Evolutionary conservation across 495 filamentous ascomycete species (phyloP).

Genomic region (Apiosordaria backusii): DNA sequence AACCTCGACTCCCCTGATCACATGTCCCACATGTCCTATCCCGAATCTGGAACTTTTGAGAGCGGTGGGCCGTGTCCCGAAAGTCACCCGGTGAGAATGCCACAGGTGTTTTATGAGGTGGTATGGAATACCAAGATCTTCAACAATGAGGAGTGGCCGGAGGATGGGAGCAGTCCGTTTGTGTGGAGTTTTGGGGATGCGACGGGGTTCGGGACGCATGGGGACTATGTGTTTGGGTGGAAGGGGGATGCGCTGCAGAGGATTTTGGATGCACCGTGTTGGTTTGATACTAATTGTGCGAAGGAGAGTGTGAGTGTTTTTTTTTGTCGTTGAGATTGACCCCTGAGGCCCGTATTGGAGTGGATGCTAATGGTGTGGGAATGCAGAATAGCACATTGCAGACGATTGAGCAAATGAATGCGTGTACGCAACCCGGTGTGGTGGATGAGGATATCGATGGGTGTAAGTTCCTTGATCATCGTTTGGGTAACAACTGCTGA

Average conservation of each 20-base stretch:
- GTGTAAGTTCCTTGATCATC: constrained; percentile 34
- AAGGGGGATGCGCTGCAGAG: constrained; percentile 41
- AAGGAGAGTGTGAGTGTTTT: neutral
- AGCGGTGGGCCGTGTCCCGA: constrained; percentile 42
- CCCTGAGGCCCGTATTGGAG: neutral
- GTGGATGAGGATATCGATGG: constrained; percentile 43
- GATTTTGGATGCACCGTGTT: constrained; percentile 41
- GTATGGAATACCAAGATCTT: constrained; percentile 48
- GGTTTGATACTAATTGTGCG: constrained; percentile 43
- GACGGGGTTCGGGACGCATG: constrained; percentile 18
- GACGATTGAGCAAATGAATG: constrained; percentile 36
- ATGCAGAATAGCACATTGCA: constrained; percentile 37
- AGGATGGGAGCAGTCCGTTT: constrained; percentile 39
- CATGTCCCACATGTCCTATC: constrained; percentile 49
- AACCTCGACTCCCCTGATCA: constrained; percentile 55
- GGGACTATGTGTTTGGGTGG: constrained; percentile 32
- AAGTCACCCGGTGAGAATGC: constrained; percentile 45
- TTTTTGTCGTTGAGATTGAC: neutral
- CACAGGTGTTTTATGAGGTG: constrained; percentile 48
- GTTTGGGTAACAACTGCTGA: neutral
- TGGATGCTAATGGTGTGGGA: neutral
- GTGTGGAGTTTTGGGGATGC: constrained; percentile 30
- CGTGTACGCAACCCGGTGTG: constrained; percentile 39
- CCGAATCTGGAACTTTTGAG: constrained; percentile 33
- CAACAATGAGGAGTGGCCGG: constrained; percentile 41